phyloP scores from a whole-genome alignment of 2,329 filamentous ascomycete species.

The Byssoonygena ceratinophila region DNA sequence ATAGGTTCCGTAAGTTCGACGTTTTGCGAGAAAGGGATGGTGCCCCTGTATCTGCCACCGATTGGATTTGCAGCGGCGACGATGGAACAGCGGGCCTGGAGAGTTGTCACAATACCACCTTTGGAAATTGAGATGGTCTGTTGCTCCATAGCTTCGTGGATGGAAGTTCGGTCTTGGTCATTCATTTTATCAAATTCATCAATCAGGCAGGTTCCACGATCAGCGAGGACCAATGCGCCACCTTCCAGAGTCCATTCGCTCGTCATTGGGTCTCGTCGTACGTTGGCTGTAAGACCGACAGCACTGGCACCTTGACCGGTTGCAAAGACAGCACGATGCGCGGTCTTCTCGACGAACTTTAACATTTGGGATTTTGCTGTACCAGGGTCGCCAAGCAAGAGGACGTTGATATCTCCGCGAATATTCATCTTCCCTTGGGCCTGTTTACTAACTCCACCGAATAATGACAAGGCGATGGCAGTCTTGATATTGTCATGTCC shows the following conservation, averaged over 20 bases:
- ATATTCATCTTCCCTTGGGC: constrained; percentile 83
- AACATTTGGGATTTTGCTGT: constrained; percentile 96
- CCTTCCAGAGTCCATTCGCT: constrained; percentile 97
- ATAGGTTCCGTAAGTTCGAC: constrained; percentile 96
- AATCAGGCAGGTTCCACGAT: constrained; percentile 89
- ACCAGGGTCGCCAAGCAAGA: constrained; percentile 91
- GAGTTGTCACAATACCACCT: constrained; percentile 91
- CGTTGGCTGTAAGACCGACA: constrained; percentile 92
- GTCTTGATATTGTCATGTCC: constrained; percentile 97
- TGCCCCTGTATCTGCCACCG: constrained; percentile 91
- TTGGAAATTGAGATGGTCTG: constrained; percentile 99
- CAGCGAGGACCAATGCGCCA: constrained; percentile 85
- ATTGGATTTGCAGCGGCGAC: constrained; percentile 95
- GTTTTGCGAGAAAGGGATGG: constrained; percentile 89
- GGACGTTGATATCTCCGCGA: constrained; percentile 93
- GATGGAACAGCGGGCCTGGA: constrained; percentile 91
- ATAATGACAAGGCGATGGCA: constrained; percentile 82
- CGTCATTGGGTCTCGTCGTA: constrained; percentile 87
- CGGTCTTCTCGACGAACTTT: constrained; percentile 96
- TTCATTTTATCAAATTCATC: constrained; percentile 99
- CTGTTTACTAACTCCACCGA: constrained; percentile 85
- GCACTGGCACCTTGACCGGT: constrained; percentile 95
- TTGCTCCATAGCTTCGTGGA: constrained; percentile 99
- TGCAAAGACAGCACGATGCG: constrained; percentile 91
- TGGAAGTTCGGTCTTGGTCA: constrained; percentile 93